phyloP scores from a whole-genome alignment of 495 filamentous ascomycete genomes.

The Podospora australis region DNA sequence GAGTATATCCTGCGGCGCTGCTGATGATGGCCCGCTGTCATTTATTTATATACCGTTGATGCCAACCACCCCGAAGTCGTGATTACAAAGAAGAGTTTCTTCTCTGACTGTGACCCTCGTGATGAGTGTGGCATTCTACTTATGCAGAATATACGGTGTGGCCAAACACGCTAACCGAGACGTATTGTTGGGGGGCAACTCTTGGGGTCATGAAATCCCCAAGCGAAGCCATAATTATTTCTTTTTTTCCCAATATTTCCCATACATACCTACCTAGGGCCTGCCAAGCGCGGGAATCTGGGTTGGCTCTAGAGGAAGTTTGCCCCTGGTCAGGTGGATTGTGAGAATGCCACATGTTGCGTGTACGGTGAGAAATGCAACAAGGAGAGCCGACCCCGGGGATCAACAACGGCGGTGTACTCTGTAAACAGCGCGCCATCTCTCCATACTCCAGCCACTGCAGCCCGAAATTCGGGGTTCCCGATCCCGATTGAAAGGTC shows the following conservation, averaged over 20 bases:
- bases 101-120: slow-evolving; percentile 10
- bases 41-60: too few relatives aligned
- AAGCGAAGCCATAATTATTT: background rate
- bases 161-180: slow-evolving; percentile 4
- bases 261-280: background rate
- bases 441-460: background rate
- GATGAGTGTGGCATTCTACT: background rate
- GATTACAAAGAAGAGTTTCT: too few relatives aligned
- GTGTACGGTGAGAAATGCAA: background rate
- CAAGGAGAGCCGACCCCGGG: slow-evolving; percentile 2
- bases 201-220: background rate
- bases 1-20: background rate
- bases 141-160: slow-evolving; percentile 10
- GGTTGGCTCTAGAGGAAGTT: background rate
- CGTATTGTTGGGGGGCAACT: background rate
- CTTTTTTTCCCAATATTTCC: slow-evolving; percentile 6
- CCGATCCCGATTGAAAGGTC: background rate
- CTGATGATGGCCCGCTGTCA: background rate
- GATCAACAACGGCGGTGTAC: slow-evolving; percentile 9
- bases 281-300: slow-evolving; percentile 8
- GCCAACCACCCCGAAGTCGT: too few relatives aligned
- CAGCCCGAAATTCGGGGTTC: background rate
- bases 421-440: background rate
- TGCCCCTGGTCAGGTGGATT: slow-evolving; percentile 8
- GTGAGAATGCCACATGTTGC: background rate